Evolutionary conservation across 2,329 filamentous ascomycete genomes (phyloP).

Genomic region (Lecanoromycetidae sp.): DNA sequence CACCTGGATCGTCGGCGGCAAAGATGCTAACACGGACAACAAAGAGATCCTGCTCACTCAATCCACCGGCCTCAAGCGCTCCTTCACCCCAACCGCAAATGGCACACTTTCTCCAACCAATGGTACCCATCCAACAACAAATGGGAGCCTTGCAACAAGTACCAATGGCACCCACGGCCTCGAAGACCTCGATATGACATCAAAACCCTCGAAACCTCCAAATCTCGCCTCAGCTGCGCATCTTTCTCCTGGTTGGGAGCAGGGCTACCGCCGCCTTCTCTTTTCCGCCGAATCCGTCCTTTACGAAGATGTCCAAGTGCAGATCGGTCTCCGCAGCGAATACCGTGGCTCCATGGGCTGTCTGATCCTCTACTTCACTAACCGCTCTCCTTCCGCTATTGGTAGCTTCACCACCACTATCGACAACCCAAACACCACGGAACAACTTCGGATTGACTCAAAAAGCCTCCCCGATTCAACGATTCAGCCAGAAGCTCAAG

Average conservation of each 20-base stretch:
- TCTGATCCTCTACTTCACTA: constrained; percentile 88
- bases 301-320: constrained; percentile 89
- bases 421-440: constrained; percentile 53
- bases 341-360: constrained; percentile 94
- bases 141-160: constrained; percentile 26
- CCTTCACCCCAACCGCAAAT: constrained; percentile 53
- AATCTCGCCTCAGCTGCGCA: constrained; percentile 89
- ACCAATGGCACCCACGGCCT: constrained; percentile 28
- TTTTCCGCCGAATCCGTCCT: constrained; percentile 73
- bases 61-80: constrained; percentile 70
- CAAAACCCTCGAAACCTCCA: constrained; percentile 43
- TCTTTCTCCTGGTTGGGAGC: constrained; percentile 87
- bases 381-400: constrained; percentile 76
- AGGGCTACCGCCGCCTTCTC: constrained; percentile 73
- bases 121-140: constrained; percentile 14
- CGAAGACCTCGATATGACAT: constrained; percentile 33
- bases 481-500: constrained; percentile 62
- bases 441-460: constrained; percentile 69
- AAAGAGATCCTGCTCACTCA: constrained; percentile 71
- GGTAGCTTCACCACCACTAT: constrained; percentile 89
- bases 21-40: constrained; percentile 76
- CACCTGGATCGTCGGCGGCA: constrained; percentile 95
- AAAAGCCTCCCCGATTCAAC: constrained; percentile 79
- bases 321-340: constrained; percentile 83
- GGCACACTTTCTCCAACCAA: constrained; percentile 20